Conservation (phyloP, 495 filamentous ascomycete genomes). For the Aspergillus asperescens region DNA sequence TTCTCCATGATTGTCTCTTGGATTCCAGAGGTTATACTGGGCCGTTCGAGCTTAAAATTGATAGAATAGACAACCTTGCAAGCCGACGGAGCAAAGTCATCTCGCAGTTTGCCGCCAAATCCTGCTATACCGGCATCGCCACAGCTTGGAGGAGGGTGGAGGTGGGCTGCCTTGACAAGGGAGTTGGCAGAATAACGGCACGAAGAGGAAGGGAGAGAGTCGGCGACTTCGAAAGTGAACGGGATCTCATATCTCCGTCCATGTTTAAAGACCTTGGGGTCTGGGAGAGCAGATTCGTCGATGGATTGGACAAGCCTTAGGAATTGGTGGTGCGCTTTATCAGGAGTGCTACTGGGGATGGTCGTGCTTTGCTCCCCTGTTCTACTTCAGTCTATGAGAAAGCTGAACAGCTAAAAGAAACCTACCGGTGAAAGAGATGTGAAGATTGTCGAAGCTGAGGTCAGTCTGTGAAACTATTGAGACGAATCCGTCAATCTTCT, state of each 20-base stretch:
- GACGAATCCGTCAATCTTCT: constrained; percentile 1
- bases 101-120: constrained; percentile 36
- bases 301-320: constrained; percentile 64
- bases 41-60: constrained; percentile 44
- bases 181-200: constrained; percentile 40
- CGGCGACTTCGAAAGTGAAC: constrained; percentile 70
- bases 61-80: constrained; percentile 58
- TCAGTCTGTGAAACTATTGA: background rate
- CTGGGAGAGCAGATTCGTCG: constrained; percentile 52
- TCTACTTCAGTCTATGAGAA: background rate
- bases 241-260: constrained; percentile 56
- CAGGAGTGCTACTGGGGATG: constrained; percentile 3
- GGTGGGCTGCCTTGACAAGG: constrained; percentile 57
- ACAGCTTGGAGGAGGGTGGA: constrained; percentile 63
- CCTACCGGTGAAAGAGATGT: constrained; percentile 2
- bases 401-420: background rate
- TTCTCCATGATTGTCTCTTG: constrained; percentile 21
- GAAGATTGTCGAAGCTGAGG: background rate
- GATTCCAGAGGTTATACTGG: constrained; percentile 48
- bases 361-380: constrained; percentile 15
- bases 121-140: constrained; percentile 43
- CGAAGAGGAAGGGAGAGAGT: constrained; percentile 52
- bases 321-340: constrained; percentile 35
- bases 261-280: constrained; percentile 51
- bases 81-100: constrained; percentile 69